Evolutionary conservation across 2,329 filamentous ascomycete genomes (phyloP).

Genomic region (Rhynchosporium secalis): DNA sequence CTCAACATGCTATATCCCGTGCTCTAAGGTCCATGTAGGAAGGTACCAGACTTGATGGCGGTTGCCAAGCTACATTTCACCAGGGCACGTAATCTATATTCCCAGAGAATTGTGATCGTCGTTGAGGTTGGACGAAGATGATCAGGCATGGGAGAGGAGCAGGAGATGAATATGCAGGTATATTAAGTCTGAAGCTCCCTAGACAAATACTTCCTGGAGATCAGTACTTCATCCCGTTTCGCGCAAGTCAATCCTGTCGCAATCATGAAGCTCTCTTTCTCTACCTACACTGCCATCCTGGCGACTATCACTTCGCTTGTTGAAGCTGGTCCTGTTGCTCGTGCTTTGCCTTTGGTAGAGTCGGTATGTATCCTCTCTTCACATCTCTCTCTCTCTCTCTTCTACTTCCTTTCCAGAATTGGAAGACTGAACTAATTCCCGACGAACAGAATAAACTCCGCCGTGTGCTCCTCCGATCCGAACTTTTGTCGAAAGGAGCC

Average conservation of each 20-base stretch:
- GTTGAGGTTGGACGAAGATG: background rate
- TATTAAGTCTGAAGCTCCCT: constrained; percentile 1
- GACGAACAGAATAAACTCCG: constrained; percentile 26
- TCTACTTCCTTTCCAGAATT: background rate
- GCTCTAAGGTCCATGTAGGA: background rate
- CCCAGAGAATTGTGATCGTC: background rate
- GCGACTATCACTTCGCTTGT: constrained; percentile 11
- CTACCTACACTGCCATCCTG: constrained; percentile 12
- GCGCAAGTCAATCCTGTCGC: constrained; percentile 1
- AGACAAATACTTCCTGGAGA: background rate
- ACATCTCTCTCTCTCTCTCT: background rate
- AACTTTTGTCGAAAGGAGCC: constrained; percentile 24
- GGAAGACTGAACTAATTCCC: background rate
- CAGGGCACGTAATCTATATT: background rate
- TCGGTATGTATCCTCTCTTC: constrained; percentile 19
- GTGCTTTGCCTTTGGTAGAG: constrained; percentile 26
- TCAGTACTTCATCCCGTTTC: constrained; percentile 8
- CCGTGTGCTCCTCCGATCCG: constrained; percentile 18
- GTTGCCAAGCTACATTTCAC: background rate
- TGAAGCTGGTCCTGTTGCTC: constrained; percentile 7
- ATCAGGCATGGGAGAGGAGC: background rate
- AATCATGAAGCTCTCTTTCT: constrained; percentile 21
- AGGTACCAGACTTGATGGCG: background rate
- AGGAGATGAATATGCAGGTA: background rate
- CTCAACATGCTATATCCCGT: background rate